Base-by-base conservation (phyloP, 257 asterid genomes). In the Rehmannia glutinosa region DNA sequence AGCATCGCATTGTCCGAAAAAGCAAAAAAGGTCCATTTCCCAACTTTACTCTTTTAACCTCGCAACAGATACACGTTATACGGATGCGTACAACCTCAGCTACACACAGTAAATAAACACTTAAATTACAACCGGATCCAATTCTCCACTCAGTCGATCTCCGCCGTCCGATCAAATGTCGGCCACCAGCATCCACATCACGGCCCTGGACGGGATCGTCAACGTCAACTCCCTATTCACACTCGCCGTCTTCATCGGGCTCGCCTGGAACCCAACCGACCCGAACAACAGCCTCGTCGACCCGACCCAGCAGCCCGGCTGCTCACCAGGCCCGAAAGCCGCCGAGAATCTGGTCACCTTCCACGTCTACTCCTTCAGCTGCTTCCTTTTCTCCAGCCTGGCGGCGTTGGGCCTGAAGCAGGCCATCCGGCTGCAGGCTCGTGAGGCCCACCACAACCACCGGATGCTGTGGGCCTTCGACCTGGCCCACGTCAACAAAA, bases 161-260 rank as follows among this genome's bases (percentile, higher is more conserved):
- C 33, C 71, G 36, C 62, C 67, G 52, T 33, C 65, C 35, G 46
- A 36, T n/a, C 36, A 63, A 62, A 89, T 87, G 97, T 68, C 95
- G 28, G 95, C 84, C 3, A 92, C 97, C 72, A 77, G 87, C 71
- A 86, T 92, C 78, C 97, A 92, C 85, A 66, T 87, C 30, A 64
- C 96, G 53, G 96, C 98, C 10, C 83, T 92, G 4, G 97, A 92
- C 77, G 97, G 96, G 25, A 84, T 92, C 82, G 81, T 89, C 24
- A 89, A 89, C 75, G 96, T 90, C 49, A 92, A 92, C 80, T 89
- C 98, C 16, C 91, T 92, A 4, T 92, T 89, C 90, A 87, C 96
- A 0, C 75, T 89, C 1, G 97, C 97, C 12, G 98, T 92, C 50
- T 87, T 92, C 90, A 78, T 92, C 75, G 98, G 98, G 4, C 86